phyloP scores from a whole-genome alignment of 2,329 filamentous ascomycete genomes.

The Hymenoscyphus scutula region DNA sequence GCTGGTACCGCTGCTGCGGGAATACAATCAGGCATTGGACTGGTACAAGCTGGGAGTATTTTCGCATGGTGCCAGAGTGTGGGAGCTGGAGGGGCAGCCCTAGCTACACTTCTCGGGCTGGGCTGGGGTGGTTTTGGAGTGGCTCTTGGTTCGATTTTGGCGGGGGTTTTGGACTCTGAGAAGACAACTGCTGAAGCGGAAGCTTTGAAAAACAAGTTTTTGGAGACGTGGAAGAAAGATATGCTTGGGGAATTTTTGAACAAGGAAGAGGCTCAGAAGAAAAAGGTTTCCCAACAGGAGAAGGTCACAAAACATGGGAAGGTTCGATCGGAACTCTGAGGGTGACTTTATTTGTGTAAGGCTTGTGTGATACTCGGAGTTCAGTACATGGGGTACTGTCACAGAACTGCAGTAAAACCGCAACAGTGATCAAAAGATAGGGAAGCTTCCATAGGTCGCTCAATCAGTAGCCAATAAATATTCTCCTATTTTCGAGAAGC shows the following conservation, averaged over 20 bases:
- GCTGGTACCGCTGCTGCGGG: conserved; percentile 28
- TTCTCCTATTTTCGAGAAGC: no score
- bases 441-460: no score
- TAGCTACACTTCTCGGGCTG: conserved; percentile 24
- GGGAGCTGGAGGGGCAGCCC: conserved; percentile 30
- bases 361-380: no score
- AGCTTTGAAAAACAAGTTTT: conserved; percentile 21
- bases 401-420: no score
- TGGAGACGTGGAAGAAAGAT: conserved; percentile 20
- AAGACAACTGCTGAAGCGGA: neutral
- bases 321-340: neutral
- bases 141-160: conserved; percentile 16
- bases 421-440: no score
- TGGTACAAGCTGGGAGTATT: conserved; percentile 31
- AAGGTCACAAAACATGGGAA: neutral
- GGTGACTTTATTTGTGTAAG: no score
- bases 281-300: no score
- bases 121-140: conserved; percentile 20
- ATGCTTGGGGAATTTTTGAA: neutral
- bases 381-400: no score
- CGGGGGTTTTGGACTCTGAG: conserved; percentile 16
- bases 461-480: no score
- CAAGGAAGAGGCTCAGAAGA: neutral
- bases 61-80: conserved; percentile 36
- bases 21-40: conserved; percentile 31